Percentiles rank a stretch among this genome's conserved stretches.
phyloP scores from a whole-genome alignment of 352 stramenopile species.

The Pythium sp. region DNA sequence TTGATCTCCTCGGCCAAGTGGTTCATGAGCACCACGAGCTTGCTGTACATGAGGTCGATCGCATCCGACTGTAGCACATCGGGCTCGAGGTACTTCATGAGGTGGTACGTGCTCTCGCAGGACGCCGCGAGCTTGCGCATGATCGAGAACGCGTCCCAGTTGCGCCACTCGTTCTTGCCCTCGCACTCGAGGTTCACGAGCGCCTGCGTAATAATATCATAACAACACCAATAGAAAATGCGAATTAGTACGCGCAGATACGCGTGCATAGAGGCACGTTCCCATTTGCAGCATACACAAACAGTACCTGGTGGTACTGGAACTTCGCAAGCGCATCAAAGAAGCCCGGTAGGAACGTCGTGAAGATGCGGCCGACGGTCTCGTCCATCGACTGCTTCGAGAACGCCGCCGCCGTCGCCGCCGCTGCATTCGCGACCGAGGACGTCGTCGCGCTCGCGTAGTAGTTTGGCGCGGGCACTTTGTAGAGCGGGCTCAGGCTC shows the following conservation, averaged over 20 bases:
- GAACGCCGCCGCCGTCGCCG: conserved; percentile 8
- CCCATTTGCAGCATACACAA: no score
- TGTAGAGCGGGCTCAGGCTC: conserved; percentile 43
- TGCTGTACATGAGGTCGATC: conserved; percentile 63
- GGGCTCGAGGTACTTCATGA: conserved; percentile 67
- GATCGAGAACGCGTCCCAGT: conserved; percentile 47
- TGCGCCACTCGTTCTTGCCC: conserved; percentile 40
- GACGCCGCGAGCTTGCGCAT: conserved; percentile 60
- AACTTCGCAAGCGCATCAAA: conserved; percentile 62
- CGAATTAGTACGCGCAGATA: neutral
- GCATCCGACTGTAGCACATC: conserved; percentile 47
- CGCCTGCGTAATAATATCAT: conserved; percentile 22
- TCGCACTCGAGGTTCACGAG: conserved; percentile 39
- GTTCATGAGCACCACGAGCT: conserved; percentile 56
- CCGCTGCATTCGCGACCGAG: conserved; percentile 20
- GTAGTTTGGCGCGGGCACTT: conserved; percentile 24
- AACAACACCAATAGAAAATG: neutral
- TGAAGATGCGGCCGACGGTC: conserved; percentile 44
- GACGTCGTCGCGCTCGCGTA: conserved; percentile 12
- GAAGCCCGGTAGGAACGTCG: conserved; percentile 49
- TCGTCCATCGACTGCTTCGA: conserved; percentile 33
- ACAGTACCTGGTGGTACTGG: conserved; percentile 51
- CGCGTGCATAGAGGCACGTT: neutral
- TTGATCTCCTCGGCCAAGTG: conserved; percentile 55
- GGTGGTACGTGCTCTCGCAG: conserved; percentile 70